A percentile compares a stretch with the other conserved stretches of the same genome.
phyloP scores from a whole-genome alignment of 208 protist genomes.

The Leptomonas seymouri region DNA sequence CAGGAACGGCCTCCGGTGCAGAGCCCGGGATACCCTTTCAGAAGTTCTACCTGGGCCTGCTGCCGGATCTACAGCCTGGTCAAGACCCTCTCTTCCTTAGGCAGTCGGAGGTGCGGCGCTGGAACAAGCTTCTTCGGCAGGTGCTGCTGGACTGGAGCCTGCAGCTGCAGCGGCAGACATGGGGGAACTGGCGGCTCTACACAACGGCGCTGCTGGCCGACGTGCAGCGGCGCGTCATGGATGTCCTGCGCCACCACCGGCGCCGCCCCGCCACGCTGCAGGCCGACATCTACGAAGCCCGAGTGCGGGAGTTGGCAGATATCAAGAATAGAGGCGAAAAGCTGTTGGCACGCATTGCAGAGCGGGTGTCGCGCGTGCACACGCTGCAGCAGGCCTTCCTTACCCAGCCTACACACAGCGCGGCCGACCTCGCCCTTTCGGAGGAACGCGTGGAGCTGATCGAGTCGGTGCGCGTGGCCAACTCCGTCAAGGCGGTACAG shows the following conservation, averaged over 20 bases:
- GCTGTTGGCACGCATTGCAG: conserved; percentile 52
- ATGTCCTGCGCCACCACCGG: conserved; percentile 74
- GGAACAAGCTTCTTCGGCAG: conserved; percentile 37
- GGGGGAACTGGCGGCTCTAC: conserved; percentile 40
- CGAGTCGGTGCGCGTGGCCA: conserved; percentile 46
- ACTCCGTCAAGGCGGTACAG: conserved; percentile 49
- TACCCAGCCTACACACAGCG: conserved; percentile 30
- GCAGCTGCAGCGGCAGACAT: conserved; percentile 31
- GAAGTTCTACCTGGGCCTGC: conserved; percentile 37
- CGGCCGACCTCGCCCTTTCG: conserved; percentile 39
- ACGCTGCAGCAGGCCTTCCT: conserved; percentile 41
- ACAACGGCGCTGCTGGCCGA: conserved; percentile 24
- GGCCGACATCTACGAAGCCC: conserved; percentile 75
- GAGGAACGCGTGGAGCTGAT: conserved; percentile 40
- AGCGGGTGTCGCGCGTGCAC: conserved; percentile 52
- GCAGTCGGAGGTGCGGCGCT: conserved; percentile 39
- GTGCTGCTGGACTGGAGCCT: conserved; percentile 56
- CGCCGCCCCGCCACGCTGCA: conserved; percentile 82
- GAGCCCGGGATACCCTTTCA: conserved; percentile 12
- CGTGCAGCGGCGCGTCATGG: conserved; percentile 62
- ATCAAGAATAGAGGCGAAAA: conserved; percentile 51
- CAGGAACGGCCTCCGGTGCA: background rate
- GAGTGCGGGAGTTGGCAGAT: conserved; percentile 77
- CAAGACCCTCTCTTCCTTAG: conserved; percentile 42
- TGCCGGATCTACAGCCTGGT: conserved; percentile 38